Base-by-base conservation (phyloP, 495 filamentous ascomycete genomes). In the Bacidia gigantensis region DNA sequence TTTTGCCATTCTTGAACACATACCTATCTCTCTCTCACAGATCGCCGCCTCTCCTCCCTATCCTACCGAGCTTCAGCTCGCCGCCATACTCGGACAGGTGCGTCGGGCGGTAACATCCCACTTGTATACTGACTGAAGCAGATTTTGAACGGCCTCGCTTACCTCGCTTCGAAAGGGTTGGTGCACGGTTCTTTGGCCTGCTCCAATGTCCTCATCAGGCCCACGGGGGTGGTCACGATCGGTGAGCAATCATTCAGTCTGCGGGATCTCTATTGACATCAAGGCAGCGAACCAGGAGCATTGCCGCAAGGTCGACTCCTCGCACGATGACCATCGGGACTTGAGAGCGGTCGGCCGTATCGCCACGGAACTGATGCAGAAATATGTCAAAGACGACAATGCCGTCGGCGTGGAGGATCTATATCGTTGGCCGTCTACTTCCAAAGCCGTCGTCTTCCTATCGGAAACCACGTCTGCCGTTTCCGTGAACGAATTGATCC, bases 311-410 rank as follows among this genome's bases (percentile, higher is more conserved):
- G 0, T 51, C 23, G 20, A 20, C 26, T 25, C 22, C 20, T 43
- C 23, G 29, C 21, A n/a, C 23, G 42, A 20, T 17, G 14, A 5
- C 14, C 3, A 23, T 44, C 29, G 49, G 17, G 49, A 44, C 0
- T 32, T 44, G 1, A 43, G n/a, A 25, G 38, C 38, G 26, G 46
- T 68, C 3, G 46, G 57, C 7, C 55, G 43, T 22, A 65, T 66
- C 12, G 59, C 53, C 9, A 66, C 64, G 61, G 60, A 64, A 58
- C 46, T 67, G 11, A 70, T 70, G 60, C 57, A 68, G 58, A 67
- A 65, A 49, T 68, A 65, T 56, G 46, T 35, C 21, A 70, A 68
- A 55, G 62, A 66, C 7, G 63, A 66, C 53, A 60, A 61, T 11
- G 51, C 61, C 18, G 57, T 64, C 14, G 63, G 63, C 1, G 45